These are phyloP conservation scores for Russula foetens DNA, from an alignment of 768 basidiomycete genomes.

Conservation along the genomic window DNA sequence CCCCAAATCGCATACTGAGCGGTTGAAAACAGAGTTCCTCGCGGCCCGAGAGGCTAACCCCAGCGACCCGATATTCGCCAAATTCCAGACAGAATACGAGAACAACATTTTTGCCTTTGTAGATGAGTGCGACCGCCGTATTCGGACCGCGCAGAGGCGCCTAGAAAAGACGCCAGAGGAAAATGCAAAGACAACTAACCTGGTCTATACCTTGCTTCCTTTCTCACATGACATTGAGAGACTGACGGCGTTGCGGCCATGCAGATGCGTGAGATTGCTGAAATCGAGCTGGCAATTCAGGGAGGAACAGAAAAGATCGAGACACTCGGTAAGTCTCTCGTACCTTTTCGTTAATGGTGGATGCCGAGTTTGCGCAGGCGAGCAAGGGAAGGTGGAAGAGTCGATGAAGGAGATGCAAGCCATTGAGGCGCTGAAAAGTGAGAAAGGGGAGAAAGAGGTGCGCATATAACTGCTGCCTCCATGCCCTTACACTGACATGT, in stretches of 20 bases:
- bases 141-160: slow-evolving; percentile 86
- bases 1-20: slow-evolving; percentile 92
- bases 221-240: background rate
- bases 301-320: slow-evolving; percentile 99
- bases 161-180: slow-evolving; percentile 99
- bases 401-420: slow-evolving; percentile 97
- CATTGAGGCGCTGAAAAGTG: slow-evolving; percentile 93
- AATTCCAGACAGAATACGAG: slow-evolving; percentile 95
- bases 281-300: slow-evolving; percentile 98
- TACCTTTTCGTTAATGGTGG: background rate
- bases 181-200: slow-evolving; percentile 96
- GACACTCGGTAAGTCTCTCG: slow-evolving; percentile 54
- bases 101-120: slow-evolving; percentile 93
- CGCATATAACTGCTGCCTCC: slow-evolving; percentile 21
- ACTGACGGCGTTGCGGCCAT: background rate
- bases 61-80: slow-evolving; percentile 69
- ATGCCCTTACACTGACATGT: background rate
- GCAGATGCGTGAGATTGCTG: slow-evolving; percentile 98
- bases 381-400: slow-evolving; percentile 98
- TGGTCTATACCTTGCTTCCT: slow-evolving; percentile 44
- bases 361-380: slow-evolving; percentile 43
- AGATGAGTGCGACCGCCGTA: slow-evolving; percentile 96
- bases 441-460: slow-evolving; percentile 94
- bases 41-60: slow-evolving; percentile 71
- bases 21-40: slow-evolving; percentile 84